Evolutionary conservation across 768 basidiomycete species (phyloP).

Genomic region (Rhodotorula kratochvilovae): DNA sequence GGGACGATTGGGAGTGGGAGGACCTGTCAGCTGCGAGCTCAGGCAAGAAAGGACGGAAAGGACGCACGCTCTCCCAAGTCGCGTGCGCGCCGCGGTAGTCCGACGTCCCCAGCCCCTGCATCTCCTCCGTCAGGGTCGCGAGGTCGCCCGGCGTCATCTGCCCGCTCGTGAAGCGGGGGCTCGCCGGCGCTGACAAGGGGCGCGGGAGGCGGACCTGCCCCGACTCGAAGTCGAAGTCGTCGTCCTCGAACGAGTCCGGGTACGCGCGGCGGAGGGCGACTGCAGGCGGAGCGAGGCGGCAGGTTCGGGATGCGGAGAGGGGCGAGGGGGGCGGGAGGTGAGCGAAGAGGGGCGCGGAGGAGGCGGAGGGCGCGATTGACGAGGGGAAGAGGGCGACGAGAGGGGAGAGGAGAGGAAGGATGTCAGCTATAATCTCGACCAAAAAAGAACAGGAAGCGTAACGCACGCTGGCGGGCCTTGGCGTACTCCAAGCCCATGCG

Average conservation of each 20-base stretch:
- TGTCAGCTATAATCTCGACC: too few species aligned
- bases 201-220: conserved; percentile 62
- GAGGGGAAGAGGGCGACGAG: too few species aligned
- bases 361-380: background rate
- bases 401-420: too few species aligned
- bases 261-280: conserved; percentile 73
- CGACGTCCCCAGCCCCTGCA: conserved; percentile 80
- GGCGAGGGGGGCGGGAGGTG: background rate
- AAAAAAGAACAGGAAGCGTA: conserved; percentile 41
- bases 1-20: too few species aligned
- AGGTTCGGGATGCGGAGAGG: too few species aligned
- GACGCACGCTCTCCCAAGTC: conserved; percentile 50
- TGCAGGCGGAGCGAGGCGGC: background rate
- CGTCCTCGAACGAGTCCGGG: conserved; percentile 77
- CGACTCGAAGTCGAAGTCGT: conserved; percentile 56
- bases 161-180: conserved; percentile 72
- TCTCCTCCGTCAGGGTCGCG: conserved; percentile 71
- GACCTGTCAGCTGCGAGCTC: too few species aligned
- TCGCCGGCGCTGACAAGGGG: conserved; percentile 76
- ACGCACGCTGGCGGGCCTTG: conserved; percentile 75
- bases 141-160: conserved; percentile 88
- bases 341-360: background rate
- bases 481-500: conserved; percentile 93
- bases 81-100: conserved; percentile 67
- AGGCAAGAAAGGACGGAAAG: too few species aligned